A percentile compares a stretch with the other conserved stretches of the same genome.
phyloP scores from a whole-genome alignment of 805 yeast genomes.

The Saccharomycopsis sp. region DNA sequence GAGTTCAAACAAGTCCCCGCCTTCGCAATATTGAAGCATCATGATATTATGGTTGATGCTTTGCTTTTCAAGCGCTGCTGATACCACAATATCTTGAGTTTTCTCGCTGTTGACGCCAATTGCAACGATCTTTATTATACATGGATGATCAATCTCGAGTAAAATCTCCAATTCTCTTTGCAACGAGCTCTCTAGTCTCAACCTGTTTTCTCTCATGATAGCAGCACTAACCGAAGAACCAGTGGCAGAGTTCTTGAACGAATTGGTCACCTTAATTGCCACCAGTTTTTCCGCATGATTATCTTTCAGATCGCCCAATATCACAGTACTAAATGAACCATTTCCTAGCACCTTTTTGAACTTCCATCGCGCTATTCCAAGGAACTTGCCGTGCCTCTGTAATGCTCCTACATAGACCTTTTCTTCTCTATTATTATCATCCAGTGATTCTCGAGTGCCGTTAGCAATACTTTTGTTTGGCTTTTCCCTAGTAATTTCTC shows the following conservation, averaged over 20 bases:
- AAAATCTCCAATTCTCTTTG: conserved; percentile 70
- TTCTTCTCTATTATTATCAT: background rate
- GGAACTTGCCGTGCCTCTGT: background rate
- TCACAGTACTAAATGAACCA: conserved; percentile 67
- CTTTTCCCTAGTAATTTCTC: background rate
- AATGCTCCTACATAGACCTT: background rate
- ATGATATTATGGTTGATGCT: conserved; percentile 26
- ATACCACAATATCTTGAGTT: conserved; percentile 25
- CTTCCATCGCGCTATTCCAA: conserved; percentile 27
- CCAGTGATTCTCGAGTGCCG: background rate
- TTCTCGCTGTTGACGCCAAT: conserved; percentile 25
- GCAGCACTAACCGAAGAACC: conserved; percentile 33
- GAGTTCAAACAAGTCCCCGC: conserved; percentile 79
- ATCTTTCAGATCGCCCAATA: conserved; percentile 35
- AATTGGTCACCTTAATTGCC: conserved; percentile 65
- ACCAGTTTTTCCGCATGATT: conserved; percentile 29
- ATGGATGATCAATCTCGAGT: conserved; percentile 54
- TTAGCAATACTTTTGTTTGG: background rate
- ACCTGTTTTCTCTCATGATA: conserved; percentile 35
- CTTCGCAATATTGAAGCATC: conserved; percentile 62
- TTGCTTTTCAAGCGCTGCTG: conserved; percentile 21
- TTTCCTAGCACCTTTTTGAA: conserved; percentile 44
- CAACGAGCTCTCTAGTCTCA: conserved; percentile 54
- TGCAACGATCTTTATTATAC: conserved; percentile 58
- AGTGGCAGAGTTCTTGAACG: conserved; percentile 28